Percentiles rank a stretch among this genome's conserved stretches.
phyloP scores from a whole-genome alignment of 2,329 filamentous ascomycete genomes.

The Cladophialophora carrionii region DNA sequence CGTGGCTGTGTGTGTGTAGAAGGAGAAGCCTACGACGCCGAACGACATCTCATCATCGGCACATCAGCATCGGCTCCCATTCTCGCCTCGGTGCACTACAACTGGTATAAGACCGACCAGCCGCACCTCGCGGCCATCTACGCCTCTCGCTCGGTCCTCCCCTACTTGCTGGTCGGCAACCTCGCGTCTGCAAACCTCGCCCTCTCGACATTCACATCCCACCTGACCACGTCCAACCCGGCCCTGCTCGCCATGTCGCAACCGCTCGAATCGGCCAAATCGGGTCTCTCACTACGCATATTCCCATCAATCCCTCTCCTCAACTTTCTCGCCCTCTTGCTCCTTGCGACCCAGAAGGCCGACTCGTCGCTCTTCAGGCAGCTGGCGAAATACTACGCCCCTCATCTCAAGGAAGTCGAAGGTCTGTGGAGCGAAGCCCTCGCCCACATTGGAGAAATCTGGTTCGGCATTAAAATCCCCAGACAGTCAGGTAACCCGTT shows the following conservation, averaged over 20 bases:
- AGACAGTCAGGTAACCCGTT: slow-evolving; percentile 79
- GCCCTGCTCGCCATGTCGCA: slow-evolving; percentile 67
- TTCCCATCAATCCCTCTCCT: slow-evolving; percentile 91
- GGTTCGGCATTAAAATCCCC: slow-evolving; percentile 88
- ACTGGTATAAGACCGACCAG: slow-evolving; percentile 89
- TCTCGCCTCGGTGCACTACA: slow-evolving; percentile 81
- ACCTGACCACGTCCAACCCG: slow-evolving; percentile 61
- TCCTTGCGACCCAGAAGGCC: slow-evolving; percentile 81
- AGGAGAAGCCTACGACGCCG: slow-evolving; percentile 89
- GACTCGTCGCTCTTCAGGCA: slow-evolving; percentile 77
- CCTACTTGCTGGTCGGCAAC: slow-evolving; percentile 89
- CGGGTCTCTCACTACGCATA: slow-evolving; percentile 68
- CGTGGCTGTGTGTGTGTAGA: slow-evolving; percentile 54
- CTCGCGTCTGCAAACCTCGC: slow-evolving; percentile 83
- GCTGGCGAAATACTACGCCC: slow-evolving; percentile 77
- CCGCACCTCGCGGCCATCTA: slow-evolving; percentile 85
- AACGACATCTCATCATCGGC: slow-evolving; percentile 75
- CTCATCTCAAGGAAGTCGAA: slow-evolving; percentile 74
- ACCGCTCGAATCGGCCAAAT: slow-evolving; percentile 73
- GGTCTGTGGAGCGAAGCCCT: slow-evolving; percentile 76
- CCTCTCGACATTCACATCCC: slow-evolving; percentile 73
- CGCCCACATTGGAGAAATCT: slow-evolving; percentile 90
- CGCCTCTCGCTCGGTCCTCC: slow-evolving; percentile 81
- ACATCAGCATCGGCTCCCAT: slow-evolving; percentile 84
- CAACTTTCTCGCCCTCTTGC: slow-evolving; percentile 86